Base-by-base conservation (phyloP, 2,329 filamentous ascomycete species). In the Endothia cerciana region DNA sequence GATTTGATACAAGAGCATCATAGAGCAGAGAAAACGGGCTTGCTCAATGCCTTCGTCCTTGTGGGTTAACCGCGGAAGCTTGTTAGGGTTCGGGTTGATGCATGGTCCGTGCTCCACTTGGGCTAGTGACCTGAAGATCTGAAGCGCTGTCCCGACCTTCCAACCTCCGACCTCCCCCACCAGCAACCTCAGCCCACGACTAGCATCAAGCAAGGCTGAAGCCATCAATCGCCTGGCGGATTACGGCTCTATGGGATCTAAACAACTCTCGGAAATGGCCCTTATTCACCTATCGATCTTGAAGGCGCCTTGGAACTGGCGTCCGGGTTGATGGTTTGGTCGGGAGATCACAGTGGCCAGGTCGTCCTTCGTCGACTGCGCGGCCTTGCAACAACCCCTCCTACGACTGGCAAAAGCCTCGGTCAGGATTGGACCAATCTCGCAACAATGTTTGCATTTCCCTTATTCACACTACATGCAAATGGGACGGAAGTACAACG, bases 101-200 rank as follows among this genome's bases (percentile, higher is more conserved):
- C 3, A 6, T 36, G 51, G 51, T 55, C 51, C 51, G 51, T 55
- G 51, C 51, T 8, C 47, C 22, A 28, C n/a, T 36, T 22, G 30
- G 51, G 28, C 28, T 11, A 13, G 11, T 15, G 47, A 30, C 47
- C 47, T 36, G 51, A 36, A 55, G 51, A 36, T 55, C 28, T 36
- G 51, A 19, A 55, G 51, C 30, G 30, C 51, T 55, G 15, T 19
- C 51, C 30, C 47, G 47, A 51, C 51, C 51, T n/a, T 7, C 30
- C 30, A 55, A 36, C 30, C n/a, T 55, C 51, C 30, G 51, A 36
- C 30, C 30, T 25, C 51, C 28, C n/a, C 36, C 51, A 55, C 30
- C 28, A 36, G 19, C 51, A 19, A 36, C 51, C 51, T 33, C 51
- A 55, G 51, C 51, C 51, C 51, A 55, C 28, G 30, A 17, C 51